phyloP scores from a whole-genome alignment of 176 grass and related monocot genomes.

The Bromus sterilis region DNA sequence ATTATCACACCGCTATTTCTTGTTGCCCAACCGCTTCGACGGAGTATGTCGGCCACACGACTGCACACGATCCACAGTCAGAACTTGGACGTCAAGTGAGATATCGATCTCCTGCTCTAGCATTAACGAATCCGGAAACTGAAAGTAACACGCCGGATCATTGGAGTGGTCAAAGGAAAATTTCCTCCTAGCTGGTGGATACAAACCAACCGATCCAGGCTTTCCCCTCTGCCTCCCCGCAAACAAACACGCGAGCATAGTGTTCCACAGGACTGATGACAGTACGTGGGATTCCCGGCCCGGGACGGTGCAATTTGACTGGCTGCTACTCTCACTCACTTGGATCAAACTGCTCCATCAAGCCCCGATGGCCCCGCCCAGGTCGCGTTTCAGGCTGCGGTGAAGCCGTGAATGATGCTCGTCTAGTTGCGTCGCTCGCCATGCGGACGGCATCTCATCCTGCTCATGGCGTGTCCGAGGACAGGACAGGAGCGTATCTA shows the following conservation, averaged over 20 bases:
- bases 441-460: background rate
- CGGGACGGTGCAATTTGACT: slow-evolving; percentile 32
- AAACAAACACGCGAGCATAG: slow-evolving; percentile 6
- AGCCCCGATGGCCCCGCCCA: background rate
- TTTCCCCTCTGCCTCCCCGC: slow-evolving; percentile 22
- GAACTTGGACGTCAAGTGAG: background rate
- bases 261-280: slow-evolving; percentile 12
- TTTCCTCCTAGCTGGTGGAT: too few relatives aligned
- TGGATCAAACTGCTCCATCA: background rate
- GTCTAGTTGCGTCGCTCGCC: background rate
- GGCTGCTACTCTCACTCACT: background rate
- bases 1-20: background rate
- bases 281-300: background rate
- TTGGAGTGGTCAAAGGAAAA: too few relatives aligned
- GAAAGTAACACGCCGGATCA: background rate
- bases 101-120: background rate
- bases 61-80: background rate
- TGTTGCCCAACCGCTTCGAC: background rate
- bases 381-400: background rate
- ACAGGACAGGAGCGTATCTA: background rate
- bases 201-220: slow-evolving; percentile 22
- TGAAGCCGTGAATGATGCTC: background rate
- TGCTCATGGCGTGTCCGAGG: background rate
- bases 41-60: background rate
- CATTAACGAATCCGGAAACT: background rate